Evolutionary conservation across 2,329 filamentous ascomycete genomes (phyloP), one percentile per base, ranked within the genome.

Genomic region (Diaporthe sp.): DNA sequence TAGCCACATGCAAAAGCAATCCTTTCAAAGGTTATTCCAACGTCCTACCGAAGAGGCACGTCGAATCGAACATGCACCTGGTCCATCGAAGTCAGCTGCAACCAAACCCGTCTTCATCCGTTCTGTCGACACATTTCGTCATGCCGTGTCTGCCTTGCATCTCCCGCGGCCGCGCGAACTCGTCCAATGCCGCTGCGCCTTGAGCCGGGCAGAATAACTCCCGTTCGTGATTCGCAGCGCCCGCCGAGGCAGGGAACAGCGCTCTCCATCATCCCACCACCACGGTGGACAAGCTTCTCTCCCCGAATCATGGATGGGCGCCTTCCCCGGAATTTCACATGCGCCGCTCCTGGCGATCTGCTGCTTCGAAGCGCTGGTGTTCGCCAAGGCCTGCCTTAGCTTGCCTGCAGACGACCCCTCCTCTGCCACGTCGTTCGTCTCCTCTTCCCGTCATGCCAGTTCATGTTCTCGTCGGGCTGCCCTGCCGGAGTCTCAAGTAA

Each of bases 211-310:
- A 30, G 19, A n/a, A 32, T 17, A n/a, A 35, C 27, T 63, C 37
- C 17, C 37, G 37, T 50, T 44, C 42, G 27, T 65, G 42, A 65
- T 50, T 66, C 44, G 61, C 42, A 66, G 44, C 61, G 44, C 42
- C 61, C 17, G 44, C 61, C 61, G 30, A 51, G 61, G 61, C 61
- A 51, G 61, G 61, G 44, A 66, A 51, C 44, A 51, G 8, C 44
- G 44, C 30, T 51, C 61, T 19, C 30, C 22, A n/a, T n/a, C 22
- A 9, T 7, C 61, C 55, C 13, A 19, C 44, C 61, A 66, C 42
- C 61, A 51, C 61, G 61, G 12, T 66, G 61, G 4, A 35, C n/a
- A 66, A 66, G 61, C 61, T 66, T 51, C 61, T 50, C 61, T 22
- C 35, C 61, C 61, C 42, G 61, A 66, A 9, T 17, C 42, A 35